These are phyloP conservation scores for Yamadazyma olivae DNA, from an alignment of 805 yeast species.

Conservation along the genomic window DNA sequence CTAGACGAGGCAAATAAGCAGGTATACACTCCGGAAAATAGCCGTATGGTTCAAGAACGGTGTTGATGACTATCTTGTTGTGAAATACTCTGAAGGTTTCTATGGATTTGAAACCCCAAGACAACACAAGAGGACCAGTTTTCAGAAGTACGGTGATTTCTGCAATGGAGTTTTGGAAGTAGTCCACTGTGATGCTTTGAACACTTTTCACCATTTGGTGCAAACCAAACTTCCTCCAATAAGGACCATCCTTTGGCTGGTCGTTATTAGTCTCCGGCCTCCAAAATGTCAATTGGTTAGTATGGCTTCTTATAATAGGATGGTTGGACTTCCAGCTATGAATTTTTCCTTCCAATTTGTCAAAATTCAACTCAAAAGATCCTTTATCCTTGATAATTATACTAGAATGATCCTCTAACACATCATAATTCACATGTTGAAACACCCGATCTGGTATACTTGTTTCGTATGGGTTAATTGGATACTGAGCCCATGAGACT, in stretches of 20 bases:
- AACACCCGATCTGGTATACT: not conserved
- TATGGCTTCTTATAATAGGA: conserved; percentile 14
- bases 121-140: conserved; percentile 20
- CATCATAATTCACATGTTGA: too few species aligned
- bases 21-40: conserved; percentile 12
- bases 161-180: not conserved
- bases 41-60: conserved; percentile 7
- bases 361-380: conserved; percentile 1
- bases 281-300: conserved; percentile 20
- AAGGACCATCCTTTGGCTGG: conserved; percentile 15
- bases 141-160: conserved; percentile 13
- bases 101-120: conserved; percentile 21
- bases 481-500: conserved; percentile 22
- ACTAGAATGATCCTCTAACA: not conserved
- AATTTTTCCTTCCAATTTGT: conserved; percentile 13
- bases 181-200: conserved; percentile 3
- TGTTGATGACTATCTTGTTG: conserved; percentile 6
- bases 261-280: conserved; percentile 29
- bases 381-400: not conserved
- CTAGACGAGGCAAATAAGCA: conserved; percentile 28
- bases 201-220: conserved; percentile 14
- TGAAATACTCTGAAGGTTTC: conserved; percentile 9
- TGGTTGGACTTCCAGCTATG: conserved; percentile 12
- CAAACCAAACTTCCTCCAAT: conserved; percentile 25
- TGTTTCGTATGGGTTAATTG: not conserved